Base-by-base conservation (phyloP, 768 basidiomycete species). In the Candolleomyces efflorescens region DNA sequence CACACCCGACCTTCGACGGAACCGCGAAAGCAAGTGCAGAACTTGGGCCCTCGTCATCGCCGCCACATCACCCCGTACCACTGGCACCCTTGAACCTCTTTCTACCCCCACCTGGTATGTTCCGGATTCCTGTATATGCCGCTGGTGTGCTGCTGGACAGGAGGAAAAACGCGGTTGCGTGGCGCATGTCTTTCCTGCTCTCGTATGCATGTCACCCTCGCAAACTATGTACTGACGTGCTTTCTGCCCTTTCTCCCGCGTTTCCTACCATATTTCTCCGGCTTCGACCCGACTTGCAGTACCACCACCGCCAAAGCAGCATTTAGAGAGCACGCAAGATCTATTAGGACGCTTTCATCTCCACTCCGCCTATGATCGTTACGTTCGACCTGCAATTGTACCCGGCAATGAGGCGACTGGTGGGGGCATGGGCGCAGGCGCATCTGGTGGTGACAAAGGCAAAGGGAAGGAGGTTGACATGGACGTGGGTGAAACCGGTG, bases 291-390 rank as follows among this genome's bases (percentile, higher is more conserved):
- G 50, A 15, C 17, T 49, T 36, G 57, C 62, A 78, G 77, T 65
- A 11, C 72, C 67, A 10, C 71, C 71, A 62, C 73, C 69, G 22
- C 78, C 78, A 50, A 71, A 73, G 39, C 79, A 77, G 24, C 76
- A 81, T 68, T 80, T 92, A 52, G 69, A 78, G 41, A 89, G 90
- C 72, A 91, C 91, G 1, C 83, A 92, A 65, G 90, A 92, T 72
- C 83, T 92, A 53, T 78, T 92, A 56, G 75, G 81, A 46, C 85
- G 86, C 59, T 89, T 92, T 64, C 75, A 81, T 51, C 82, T 92
- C 26, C 78, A 85, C 51, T 64, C 84, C 10, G 84, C 88, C n/a
- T 92, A 92, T 68, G 86, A 91, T 74, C 88, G 85, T 66, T 87
- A 92, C 65, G 90, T 92, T 52, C 79, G 85, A n/a, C 80, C 83